These are phyloP conservation scores for Populus tomentosa DNA, from an alignment of 441 rosid genomes.

Conservation along the genomic window DNA sequence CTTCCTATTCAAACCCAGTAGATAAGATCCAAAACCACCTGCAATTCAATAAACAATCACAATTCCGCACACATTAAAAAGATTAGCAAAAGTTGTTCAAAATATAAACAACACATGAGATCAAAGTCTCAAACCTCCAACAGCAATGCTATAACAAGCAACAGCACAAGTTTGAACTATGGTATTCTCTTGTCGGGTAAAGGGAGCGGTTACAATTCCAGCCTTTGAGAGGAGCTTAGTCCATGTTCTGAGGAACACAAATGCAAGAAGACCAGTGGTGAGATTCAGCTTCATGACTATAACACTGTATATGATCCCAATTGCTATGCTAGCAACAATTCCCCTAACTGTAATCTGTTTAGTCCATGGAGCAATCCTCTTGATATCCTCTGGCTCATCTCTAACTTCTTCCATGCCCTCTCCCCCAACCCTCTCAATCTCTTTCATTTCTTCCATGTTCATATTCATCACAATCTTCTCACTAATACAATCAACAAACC, in stretches of 20 bases:
- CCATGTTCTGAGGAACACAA: slow-evolving; percentile 61
- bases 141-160: slow-evolving; percentile 43
- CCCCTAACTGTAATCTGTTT: slow-evolving; percentile 77
- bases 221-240: no score
- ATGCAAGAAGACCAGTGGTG: slow-evolving; percentile 83
- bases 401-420: no score
- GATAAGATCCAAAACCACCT: slow-evolving; percentile 96
- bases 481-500: background rate
- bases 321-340: no score
- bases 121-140: slow-evolving; percentile 49
- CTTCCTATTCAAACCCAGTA: slow-evolving; percentile 6
- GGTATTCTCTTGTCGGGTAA: no score
- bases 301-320: no score
- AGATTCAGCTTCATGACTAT: slow-evolving; percentile 47
- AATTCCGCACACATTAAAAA: background rate
- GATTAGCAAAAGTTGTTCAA: background rate
- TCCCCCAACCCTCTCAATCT: no score
- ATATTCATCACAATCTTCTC: background rate
- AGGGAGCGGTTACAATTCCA: no score
- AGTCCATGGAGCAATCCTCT: slow-evolving; percentile 67
- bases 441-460: no score
- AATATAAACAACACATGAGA: background rate
- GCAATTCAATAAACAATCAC: slow-evolving; percentile 13
- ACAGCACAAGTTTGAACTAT: slow-evolving; percentile 61
- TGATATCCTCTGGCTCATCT: no score